phyloP scores from a whole-genome alignment of 2,329 filamentous ascomycete genomes.

The Trichoderma sp. region DNA sequence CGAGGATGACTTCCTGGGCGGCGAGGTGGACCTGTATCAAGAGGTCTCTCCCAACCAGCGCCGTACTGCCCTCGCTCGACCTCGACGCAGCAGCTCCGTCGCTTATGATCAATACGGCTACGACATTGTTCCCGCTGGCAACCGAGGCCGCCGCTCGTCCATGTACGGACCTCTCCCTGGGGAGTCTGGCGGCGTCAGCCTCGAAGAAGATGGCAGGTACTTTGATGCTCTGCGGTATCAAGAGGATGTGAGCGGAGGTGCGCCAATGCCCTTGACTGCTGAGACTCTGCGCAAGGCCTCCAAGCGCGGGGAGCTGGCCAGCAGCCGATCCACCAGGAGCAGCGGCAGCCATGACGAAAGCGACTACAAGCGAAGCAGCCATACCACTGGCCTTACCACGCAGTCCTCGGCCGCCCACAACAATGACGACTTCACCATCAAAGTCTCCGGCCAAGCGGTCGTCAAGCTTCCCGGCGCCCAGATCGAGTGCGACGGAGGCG shows the following conservation, averaged over 20 bases:
- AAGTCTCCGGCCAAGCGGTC: conserved; percentile 54
- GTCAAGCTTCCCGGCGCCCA: conserved; percentile 56
- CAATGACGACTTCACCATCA: conserved; percentile 59
- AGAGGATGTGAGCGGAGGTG: conserved; percentile 47
- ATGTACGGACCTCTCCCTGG: conserved; percentile 39
- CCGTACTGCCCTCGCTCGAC: conserved; percentile 31
- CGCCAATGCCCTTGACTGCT: conserved; percentile 50
- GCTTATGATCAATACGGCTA: conserved; percentile 40
- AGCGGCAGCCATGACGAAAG: conserved; percentile 61
- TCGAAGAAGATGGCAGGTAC: conserved; percentile 42
- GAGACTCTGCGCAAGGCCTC: conserved; percentile 53
- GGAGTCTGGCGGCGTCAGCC: conserved; percentile 34
- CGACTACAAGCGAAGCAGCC: conserved; percentile 60
- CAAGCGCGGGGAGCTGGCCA: conserved; percentile 45
- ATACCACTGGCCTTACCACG: conserved; percentile 57
- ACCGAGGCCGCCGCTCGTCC: conserved; percentile 39
- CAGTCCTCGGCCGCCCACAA: conserved; percentile 48
- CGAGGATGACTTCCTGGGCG: conserved; percentile 39
- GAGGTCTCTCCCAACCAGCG: conserved; percentile 39
- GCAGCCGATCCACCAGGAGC: conserved; percentile 57
- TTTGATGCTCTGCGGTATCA: conserved; percentile 46
- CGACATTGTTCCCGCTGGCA: conserved; percentile 40
- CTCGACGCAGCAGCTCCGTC: conserved; percentile 35
- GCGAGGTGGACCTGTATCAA: conserved; percentile 36
- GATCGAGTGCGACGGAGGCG: conserved; percentile 60